Evolutionary conservation across 1,284 basidiomycete genomes (phyloP), one percentile per base, ranked within the genome.

Genomic region (Volvariella volvacea): DNA sequence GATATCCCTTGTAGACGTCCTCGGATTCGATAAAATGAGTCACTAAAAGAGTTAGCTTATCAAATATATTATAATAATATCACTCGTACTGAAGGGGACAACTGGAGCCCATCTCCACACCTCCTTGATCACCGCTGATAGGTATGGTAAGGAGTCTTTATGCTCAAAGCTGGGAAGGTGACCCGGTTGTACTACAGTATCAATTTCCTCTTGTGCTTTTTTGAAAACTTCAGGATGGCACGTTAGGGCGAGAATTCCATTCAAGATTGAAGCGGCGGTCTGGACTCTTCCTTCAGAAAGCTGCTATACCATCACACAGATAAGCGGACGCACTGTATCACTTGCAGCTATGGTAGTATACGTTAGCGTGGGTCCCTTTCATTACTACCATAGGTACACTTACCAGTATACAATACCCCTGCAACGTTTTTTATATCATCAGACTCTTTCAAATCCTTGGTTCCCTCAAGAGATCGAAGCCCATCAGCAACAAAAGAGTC

Each of bases 171-270:
- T 55, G 2, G 70, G 71, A 2, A 72, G 55, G 15, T 60, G 56
- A 2, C 59, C 58, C 0, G 46, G 38, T 2, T 59, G 59, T 12
- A 70, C 48, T 7, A 73, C 61, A 3, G 48, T 30, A 38, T 74
- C 71, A 8, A 74, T 51, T 44, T 73, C 68, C 6, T 48, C 52
- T 44, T 70, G 70, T 0, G 68, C 64, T 41, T 61, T 62, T 21
- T 50, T 52, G 33, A 67, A 57, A 2, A 64, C 62, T 12, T 65
- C 59, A 0, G 71, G 71, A 37, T 64, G 51, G 2, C 54, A 39
- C 3, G 62, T 43, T 52, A 71, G 60, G 12, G 56, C 61, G 12
- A 68, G 50, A 19, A 68, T 53, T 41, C 65, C 63, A 2, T 59
- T 54, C 1, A 48, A 37, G 7, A 64, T 41, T 2, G 55, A 47